Evolutionary conservation across 768 basidiomycete genomes (phyloP).

Genomic region (Terana coerulea): DNA sequence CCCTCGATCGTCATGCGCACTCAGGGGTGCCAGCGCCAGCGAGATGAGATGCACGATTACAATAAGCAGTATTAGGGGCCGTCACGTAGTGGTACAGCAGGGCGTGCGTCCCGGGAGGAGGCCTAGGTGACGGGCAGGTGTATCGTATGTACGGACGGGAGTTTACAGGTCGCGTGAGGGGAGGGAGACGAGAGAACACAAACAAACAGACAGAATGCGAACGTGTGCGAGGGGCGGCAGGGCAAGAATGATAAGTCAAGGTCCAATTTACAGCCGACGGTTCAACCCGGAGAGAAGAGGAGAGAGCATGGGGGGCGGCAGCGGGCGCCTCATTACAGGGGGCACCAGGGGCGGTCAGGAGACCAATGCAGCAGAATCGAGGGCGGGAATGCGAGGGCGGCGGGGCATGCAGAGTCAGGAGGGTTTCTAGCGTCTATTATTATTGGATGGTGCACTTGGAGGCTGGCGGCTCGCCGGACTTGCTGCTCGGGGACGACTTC

Average conservation of each 20-base stretch:
- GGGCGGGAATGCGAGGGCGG: neutral
- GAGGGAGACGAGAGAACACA: neutral
- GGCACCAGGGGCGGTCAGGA: conserved; percentile 3
- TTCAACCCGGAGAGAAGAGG: conserved; percentile 7
- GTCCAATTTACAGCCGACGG: conserved; percentile 15
- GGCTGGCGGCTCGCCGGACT: conserved; percentile 35
- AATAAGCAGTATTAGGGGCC: conserved; percentile 17
- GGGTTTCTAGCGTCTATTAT: conserved; percentile 19
- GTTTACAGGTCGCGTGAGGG: conserved; percentile 16
- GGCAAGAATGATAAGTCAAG: conserved; percentile 8
- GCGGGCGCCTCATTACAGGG: conserved; percentile 7
- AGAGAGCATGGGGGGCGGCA: conserved; percentile 3
- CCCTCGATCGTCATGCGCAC: neutral
- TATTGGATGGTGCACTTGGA: conserved; percentile 42
- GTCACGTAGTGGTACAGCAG: conserved; percentile 17
- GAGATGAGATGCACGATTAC: conserved; percentile 1
- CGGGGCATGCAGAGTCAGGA: neutral
- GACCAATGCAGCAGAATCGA: conserved; percentile 2
- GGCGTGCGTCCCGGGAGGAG: conserved; percentile 12
- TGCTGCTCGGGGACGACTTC: conserved; percentile 57
- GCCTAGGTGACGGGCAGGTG: conserved; percentile 18
- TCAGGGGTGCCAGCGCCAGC: neutral
- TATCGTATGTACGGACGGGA: conserved; percentile 13
- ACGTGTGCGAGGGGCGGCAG: neutral
- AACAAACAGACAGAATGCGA: conserved; percentile 15